Base-by-base conservation (phyloP, 2,329 filamentous ascomycete species). In the Colletotrichum ledebouriae region DNA sequence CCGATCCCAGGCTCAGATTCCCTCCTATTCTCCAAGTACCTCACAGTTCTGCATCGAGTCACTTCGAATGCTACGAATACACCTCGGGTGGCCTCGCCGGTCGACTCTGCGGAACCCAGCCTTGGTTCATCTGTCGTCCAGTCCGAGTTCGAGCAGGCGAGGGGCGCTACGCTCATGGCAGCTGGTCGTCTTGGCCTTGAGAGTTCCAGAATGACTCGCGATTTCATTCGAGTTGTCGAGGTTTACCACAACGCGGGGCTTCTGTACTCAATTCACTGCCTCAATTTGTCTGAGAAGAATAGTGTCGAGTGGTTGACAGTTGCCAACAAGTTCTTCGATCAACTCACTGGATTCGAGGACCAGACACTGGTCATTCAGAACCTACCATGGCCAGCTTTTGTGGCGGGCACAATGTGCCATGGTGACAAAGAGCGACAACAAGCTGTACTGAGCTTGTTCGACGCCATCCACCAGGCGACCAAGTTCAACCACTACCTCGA, bases 331-430 rank as follows among this genome's bases (percentile, higher is more conserved):
- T 63, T 75, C 20, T 74, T 74, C 37, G 71, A 72, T 29, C 72
- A 72, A 53, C 70, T 76, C 4, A 52, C 59, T 0, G 61, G 69
- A 6, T 69, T 76, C n/a, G 73, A 75, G 39, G 71, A 75, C 6
- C 50, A 67, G 5, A 65, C 71, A 5, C 46, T 71, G 6, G 76
- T 73, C 62, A 68, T 74, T 3, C 75, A 76, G 37, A 77, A 76
- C 49, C 67, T 77, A 22, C 73, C 75, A 0, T 77, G 75, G 75
- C 75, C 75, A 1, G 69, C 72, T 4, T 76, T 77, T 39, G 72
- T 77, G 9, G 75, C 75, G 1, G 75, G 75, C 0, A 73, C 71
- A 6, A 75, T 74, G 52, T 73, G 71, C n/a, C 63, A 75, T 47
- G 73, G 70, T 3, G 61, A 75, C 25, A 59, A 41, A 25, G 62